A percentile compares a stretch with the other conserved stretches of the same genome.
phyloP scores from a whole-genome alignment of 805 yeast species.

The Grigorovia transvaalensis region DNA sequence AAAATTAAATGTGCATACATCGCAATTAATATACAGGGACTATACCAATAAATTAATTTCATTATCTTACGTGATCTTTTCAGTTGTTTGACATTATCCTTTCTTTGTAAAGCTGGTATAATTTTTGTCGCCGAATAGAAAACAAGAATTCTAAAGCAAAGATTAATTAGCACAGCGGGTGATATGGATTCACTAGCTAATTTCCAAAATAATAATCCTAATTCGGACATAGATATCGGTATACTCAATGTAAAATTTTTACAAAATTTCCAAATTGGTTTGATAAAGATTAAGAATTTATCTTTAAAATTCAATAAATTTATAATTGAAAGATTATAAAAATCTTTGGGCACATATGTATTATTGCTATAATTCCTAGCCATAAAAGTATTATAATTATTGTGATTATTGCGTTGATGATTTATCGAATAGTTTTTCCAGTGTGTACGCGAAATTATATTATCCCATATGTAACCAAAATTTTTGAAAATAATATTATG shows the following conservation, averaged over 20 bases:
- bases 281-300: conserved; percentile 4
- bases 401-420: background rate
- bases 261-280: conserved; percentile 23
- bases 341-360: background rate
- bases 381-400: background rate
- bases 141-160: conserved; percentile 77
- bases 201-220: conserved; percentile 27
- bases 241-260: conserved; percentile 24
- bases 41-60: conserved; percentile 67
- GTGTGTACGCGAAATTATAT: conserved; percentile 12
- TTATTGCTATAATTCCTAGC: background rate
- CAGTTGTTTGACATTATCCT: conserved; percentile 14
- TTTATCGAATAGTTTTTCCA: background rate
- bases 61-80: conserved; percentile 30
- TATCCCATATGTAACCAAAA: conserved; percentile 20
- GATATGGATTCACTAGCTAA: conserved; percentile 56
- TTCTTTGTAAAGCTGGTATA: conserved; percentile 60
- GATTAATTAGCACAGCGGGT: conserved; percentile 67
- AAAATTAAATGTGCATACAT: conserved; percentile 90
- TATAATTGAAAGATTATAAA: background rate
- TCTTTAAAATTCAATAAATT: background rate
- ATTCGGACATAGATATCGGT: conserved; percentile 24
- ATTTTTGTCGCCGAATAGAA: conserved; percentile 90
- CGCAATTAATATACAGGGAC: conserved; percentile 90
- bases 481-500: conserved; percentile 21